Conservation (phyloP, 2,329 filamentous ascomycete genomes). For the Diaporthe ampelina region DNA sequence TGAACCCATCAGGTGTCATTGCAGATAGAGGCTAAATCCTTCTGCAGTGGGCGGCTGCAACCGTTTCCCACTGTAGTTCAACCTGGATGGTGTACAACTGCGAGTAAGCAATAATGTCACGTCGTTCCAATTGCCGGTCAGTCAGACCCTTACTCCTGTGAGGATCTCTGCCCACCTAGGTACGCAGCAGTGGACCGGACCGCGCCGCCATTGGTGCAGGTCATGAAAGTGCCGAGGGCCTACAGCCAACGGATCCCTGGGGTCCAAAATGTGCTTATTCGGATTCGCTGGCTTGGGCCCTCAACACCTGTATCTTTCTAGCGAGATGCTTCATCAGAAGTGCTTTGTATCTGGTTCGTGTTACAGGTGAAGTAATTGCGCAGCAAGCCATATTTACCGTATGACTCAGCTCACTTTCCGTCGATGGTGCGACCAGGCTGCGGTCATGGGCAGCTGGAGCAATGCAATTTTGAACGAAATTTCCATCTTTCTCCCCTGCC, state of each 20-base stretch:
- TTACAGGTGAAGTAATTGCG: not conserved
- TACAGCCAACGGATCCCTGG: not conserved
- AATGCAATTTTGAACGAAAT: not conserved
- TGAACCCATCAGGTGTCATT: too few species aligned
- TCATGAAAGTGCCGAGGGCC: not conserved
- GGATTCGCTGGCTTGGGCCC: not conserved
- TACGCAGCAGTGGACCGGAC: not conserved
- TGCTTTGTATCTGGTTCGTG: not conserved
- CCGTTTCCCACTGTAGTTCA: too few species aligned
- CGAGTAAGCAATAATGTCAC: not conserved
- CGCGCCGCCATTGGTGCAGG: not conserved
- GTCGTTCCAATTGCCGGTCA: not conserved
- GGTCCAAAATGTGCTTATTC: not conserved
- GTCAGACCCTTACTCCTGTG: not conserved
- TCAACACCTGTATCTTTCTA: not conserved
- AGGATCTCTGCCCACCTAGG: not conserved
- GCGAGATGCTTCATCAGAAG: not conserved
- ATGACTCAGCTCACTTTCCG: not conserved
- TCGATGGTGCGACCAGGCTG: not conserved
- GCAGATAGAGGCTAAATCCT: too few species aligned
- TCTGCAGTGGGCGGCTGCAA: too few species aligned
- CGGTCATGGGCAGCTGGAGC: not conserved
- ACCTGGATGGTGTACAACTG: not conserved
- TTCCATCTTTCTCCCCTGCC: not conserved
- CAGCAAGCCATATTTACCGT: too few species aligned